phyloP scores from a whole-genome alignment of 1,139 yeast species.

The Blastobotrys aristatus region DNA sequence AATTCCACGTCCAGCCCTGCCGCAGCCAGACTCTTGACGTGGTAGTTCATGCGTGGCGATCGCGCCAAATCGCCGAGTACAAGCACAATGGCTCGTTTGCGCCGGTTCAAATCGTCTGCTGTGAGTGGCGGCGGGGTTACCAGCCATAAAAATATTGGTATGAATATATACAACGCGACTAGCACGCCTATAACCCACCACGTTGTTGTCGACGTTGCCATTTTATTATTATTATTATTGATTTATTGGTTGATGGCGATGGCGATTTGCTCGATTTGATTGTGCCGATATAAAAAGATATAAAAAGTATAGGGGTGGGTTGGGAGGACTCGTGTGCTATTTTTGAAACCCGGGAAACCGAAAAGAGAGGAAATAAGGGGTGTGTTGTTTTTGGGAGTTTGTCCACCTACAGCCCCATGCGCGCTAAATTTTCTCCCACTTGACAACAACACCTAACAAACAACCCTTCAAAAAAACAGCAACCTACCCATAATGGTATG shows the following conservation, averaged over 20 bases:
- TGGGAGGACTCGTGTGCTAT: too few species aligned
- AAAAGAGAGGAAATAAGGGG: too few species aligned
- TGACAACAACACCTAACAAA: background rate
- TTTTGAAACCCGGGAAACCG: too few species aligned
- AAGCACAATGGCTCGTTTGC: slow-evolving; percentile 60
- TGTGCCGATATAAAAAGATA: too few species aligned
- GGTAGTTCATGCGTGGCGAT: slow-evolving; percentile 93
- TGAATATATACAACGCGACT: slow-evolving; percentile 27
- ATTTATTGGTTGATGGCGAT: background rate
- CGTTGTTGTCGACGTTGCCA: background rate
- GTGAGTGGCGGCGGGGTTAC: slow-evolving; percentile 21
- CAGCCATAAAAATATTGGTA: slow-evolving; percentile 30
- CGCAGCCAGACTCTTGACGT: slow-evolving; percentile 71
- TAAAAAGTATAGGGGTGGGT: too few species aligned
- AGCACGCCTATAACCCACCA: slow-evolving; percentile 20
- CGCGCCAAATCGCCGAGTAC: slow-evolving; percentile 94
- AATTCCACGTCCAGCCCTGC: slow-evolving; percentile 70
- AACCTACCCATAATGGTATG: too few species aligned
- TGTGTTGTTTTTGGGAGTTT: too few species aligned
- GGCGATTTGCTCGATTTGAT: too few species aligned
- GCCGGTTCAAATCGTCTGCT: slow-evolving; percentile 24
- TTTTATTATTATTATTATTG: background rate
- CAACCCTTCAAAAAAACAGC: too few species aligned
- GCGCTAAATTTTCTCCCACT: background rate
- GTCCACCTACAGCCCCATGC: too few species aligned